Percentiles rank a stretch among this genome's conserved stretches.
Evolutionary conservation across 2,329 filamentous ascomycete species (phyloP).

Genomic region (Colletotrichum chrysophilum): DNA sequence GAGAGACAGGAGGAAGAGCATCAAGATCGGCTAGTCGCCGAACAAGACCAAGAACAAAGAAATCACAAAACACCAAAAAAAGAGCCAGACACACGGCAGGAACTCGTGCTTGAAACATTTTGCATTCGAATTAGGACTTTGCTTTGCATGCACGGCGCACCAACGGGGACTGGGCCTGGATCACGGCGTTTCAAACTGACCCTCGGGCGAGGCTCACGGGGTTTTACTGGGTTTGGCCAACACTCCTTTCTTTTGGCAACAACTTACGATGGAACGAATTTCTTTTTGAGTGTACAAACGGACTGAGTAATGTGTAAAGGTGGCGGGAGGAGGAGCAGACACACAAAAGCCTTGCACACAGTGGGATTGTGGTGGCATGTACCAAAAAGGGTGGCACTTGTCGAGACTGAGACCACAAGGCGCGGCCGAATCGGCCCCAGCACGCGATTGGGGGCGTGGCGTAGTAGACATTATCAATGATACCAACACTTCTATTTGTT

Average conservation of each 20-base stretch:
- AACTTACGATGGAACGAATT: slow-evolving; percentile 15
- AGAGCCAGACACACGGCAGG: neutral
- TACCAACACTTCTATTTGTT: slow-evolving; percentile 18
- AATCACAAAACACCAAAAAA: neutral
- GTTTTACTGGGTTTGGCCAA: neutral
- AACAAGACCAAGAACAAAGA: neutral
- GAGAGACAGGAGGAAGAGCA: slow-evolving; percentile 43
- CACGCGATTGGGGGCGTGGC: neutral
- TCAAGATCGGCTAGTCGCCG: slow-evolving; percentile 32
- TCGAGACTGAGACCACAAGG: neutral
- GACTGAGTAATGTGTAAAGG: slow-evolving; percentile 16
- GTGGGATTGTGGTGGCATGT: slow-evolving; percentile 7
- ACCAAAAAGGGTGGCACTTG: slow-evolving; percentile 8
- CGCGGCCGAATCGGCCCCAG: neutral
- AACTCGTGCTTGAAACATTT: slow-evolving; percentile 1
- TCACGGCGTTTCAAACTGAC: slow-evolving; percentile 16
- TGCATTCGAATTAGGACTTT: slow-evolving; percentile 14
- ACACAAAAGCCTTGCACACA: neutral
- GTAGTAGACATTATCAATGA: slow-evolving; percentile 13
- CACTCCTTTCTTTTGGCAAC: neutral
- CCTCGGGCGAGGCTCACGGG: neutral
- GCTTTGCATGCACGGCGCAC: slow-evolving; percentile 20
- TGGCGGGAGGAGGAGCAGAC: neutral
- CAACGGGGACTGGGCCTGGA: slow-evolving; percentile 6
- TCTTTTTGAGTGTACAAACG: slow-evolving; percentile 14